phyloP scores from a whole-genome alignment of 805 yeast species.

The Pichia exigua region DNA sequence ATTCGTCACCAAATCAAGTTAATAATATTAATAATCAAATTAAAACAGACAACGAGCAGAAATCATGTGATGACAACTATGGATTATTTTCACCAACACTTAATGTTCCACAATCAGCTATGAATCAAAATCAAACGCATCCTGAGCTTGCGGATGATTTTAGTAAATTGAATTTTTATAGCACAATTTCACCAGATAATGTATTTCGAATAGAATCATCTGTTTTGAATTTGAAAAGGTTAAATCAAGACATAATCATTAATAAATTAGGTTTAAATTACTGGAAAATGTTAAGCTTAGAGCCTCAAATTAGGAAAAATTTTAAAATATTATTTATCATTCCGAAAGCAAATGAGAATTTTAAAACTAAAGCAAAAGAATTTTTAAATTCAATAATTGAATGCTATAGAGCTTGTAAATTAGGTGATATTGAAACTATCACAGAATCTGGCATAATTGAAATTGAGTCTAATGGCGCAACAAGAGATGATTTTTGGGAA shows the following conservation, averaged over 20 bases:
- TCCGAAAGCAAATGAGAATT: conserved; percentile 18
- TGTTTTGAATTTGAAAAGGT: conserved; percentile 27
- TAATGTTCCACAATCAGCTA: conserved; percentile 4
- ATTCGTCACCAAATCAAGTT: neutral
- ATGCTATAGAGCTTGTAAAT: conserved; percentile 39
- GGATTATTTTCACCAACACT: conserved; percentile 26
- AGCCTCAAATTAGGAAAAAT: conserved; percentile 46
- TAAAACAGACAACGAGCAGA: neutral
- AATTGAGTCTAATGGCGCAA: conserved; percentile 10
- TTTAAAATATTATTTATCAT: conserved; percentile 43
- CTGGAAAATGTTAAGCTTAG: conserved; percentile 53
- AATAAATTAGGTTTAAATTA: conserved; percentile 42
- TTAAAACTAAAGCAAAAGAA: conserved; percentile 22
- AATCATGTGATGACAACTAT: conserved; percentile 30
- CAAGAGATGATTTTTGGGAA: conserved; percentile 15
- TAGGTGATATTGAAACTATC: conserved; percentile 32
- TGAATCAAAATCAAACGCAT: neutral
- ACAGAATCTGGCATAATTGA: conserved; percentile 17
- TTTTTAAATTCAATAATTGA: conserved; percentile 37
- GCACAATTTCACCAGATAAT: conserved; percentile 13
- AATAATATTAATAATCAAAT: neutral
- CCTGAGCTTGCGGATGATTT: neutral
- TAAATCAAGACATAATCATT: conserved; percentile 34
- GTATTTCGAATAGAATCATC: conserved; percentile 32
- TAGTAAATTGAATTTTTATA: conserved; percentile 7